Base-by-base conservation (phyloP, 2,329 filamentous ascomycete genomes). In the Lachnellula cervina region DNA sequence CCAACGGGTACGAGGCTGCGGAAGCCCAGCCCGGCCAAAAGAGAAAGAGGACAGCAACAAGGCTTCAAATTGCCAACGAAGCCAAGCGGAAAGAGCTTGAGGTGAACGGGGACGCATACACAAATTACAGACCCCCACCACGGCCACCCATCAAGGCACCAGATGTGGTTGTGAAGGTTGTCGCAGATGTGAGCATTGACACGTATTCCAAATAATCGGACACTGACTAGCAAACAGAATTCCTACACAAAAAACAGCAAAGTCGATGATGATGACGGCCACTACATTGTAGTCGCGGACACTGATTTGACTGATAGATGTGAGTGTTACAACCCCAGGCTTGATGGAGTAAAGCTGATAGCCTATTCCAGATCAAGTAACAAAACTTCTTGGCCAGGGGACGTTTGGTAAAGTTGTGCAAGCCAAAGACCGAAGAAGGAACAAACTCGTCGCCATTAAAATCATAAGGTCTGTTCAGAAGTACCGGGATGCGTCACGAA, bases 401-500 rank as follows among this genome's bases (percentile, higher is more conserved):
- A 99, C 94, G 0, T 99, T 99, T 70, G 94, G 94, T 69, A 99
- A 99, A 73, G 94, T 99, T 16, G 94, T 99, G 17, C 88, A 97
- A 72, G 94, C 94, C 51, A 86, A 83, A 64, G 94, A 99, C 70
- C 82, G 82, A 66, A 86, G 85, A 60, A 87, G 87, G 58, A 81
- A 80, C 64, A 90, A 92, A 70, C 70, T 79, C 5, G 95, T 96
- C 40, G 94, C 94, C 35, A 90, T 99, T 73, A 99, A 99, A 73
- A 96, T 99, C 71, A 97, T 99, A 63, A 87, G 94, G 64, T 97
- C 94, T 1, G 94, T 99, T 13, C 94, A 96, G 69, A 99, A 99
- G 71, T 99, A 99, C 70, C 87, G 94, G 47, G 94, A 99, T 74
- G 94, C 94, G 37, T 96, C 90, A 8, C 84, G 91, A 61, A 99